Conservation (phyloP, 495 filamentous ascomycete genomes). For the Copromyces sp. region DNA sequence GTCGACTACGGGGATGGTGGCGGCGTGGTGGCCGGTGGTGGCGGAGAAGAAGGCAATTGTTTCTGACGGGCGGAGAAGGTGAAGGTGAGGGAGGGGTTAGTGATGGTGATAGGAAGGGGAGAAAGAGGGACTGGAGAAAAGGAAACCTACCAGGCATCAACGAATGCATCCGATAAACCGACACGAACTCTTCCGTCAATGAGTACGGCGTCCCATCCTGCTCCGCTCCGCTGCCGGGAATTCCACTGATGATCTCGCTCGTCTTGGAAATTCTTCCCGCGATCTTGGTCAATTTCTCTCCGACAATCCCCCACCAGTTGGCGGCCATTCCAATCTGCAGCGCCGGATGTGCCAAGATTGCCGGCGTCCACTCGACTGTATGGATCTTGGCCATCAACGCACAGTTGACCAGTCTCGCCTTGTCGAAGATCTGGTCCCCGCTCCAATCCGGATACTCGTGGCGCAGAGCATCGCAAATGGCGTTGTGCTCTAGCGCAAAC, state of each 20-base stretch:
- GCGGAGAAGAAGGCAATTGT: conserved; percentile 31
- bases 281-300: conserved; percentile 29
- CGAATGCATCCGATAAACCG: conserved; percentile 33
- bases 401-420: conserved; percentile 34
- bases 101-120: too few relatives aligned
- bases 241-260: conserved; percentile 29
- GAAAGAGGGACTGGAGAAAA: neutral
- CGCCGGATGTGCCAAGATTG: conserved; percentile 32
- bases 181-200: conserved; percentile 37
- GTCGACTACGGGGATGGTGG: conserved; percentile 20
- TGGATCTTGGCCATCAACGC: conserved; percentile 40
- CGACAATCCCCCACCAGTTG: conserved; percentile 37
- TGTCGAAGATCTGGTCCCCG: conserved; percentile 33
- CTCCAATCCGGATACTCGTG: conserved; percentile 22
- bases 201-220: conserved; percentile 27
- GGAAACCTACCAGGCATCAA: conserved; percentile 29
- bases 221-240: conserved; percentile 29
- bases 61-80: conserved; percentile 5
- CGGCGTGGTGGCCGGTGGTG: conserved; percentile 18
- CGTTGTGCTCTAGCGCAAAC: conserved; percentile 35
- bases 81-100: too few relatives aligned
- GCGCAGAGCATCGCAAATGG: conserved; percentile 26
- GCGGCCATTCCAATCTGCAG: conserved; percentile 28
- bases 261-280: conserved; percentile 27
- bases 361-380: conserved; percentile 38